Evolutionary conservation across 805 yeast species (phyloP).

Genomic region (Kregervanrija fluxuum): DNA sequence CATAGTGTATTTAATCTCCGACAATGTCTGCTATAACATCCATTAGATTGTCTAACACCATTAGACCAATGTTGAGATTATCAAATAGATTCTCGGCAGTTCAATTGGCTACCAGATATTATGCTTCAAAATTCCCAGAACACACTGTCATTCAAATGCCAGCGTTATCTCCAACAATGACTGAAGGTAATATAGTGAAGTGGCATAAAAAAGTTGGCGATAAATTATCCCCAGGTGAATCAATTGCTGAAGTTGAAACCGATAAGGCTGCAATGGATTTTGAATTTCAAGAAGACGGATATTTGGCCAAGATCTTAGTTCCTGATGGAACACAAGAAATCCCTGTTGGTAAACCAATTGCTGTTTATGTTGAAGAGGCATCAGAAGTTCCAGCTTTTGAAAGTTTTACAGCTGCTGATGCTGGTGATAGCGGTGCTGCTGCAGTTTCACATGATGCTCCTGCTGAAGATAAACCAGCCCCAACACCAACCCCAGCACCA

Average conservation of each 20-base stretch:
- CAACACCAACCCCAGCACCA: slow-evolving; percentile 17
- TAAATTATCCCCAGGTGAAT: slow-evolving; percentile 81
- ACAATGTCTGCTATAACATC: slow-evolving; percentile 29
- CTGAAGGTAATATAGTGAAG: slow-evolving; percentile 83
- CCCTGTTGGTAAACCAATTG: slow-evolving; percentile 93
- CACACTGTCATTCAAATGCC: slow-evolving; percentile 96
- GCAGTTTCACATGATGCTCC: slow-evolving; percentile 34
- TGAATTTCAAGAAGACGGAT: slow-evolving; percentile 97
- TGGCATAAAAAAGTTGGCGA: slow-evolving; percentile 94
- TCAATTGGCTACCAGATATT: slow-evolving; percentile 12
- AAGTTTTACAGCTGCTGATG: slow-evolving; percentile 77
- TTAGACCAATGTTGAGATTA: slow-evolving; percentile 15
- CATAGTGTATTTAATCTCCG: neutral
- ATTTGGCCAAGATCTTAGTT: slow-evolving; percentile 76
- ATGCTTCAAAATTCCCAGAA: slow-evolving; percentile 28
- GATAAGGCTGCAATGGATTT: slow-evolving; percentile 98
- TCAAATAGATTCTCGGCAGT: slow-evolving; percentile 6
- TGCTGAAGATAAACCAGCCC: slow-evolving; percentile 14
- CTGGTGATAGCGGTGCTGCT: slow-evolving; percentile 44
- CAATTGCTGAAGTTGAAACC: slow-evolving; percentile 94
- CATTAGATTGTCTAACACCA: slow-evolving; percentile 15
- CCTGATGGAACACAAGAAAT: slow-evolving; percentile 83
- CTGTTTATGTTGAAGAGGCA: slow-evolving; percentile 87
- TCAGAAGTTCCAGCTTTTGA: slow-evolving; percentile 84
- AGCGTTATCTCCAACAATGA: slow-evolving; percentile 99